Evolutionary conservation across 768 basidiomycete species (phyloP).

Genomic region (Russula emetica): DNA sequence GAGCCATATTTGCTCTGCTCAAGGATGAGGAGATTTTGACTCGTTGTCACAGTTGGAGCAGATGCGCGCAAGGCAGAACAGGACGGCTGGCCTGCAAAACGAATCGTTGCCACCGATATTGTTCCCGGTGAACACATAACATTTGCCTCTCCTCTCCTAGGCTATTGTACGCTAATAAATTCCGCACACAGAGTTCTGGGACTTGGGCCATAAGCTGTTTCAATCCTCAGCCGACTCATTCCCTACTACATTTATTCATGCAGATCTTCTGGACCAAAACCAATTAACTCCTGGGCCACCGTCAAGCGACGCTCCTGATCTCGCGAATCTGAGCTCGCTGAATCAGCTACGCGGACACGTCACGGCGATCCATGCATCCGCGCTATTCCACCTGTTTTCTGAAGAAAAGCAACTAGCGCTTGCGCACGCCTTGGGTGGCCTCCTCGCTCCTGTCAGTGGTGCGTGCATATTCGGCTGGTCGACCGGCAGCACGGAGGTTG

Average conservation of each 20-base stretch:
- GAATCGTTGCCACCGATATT: slow-evolving; percentile 41
- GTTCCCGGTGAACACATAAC: slow-evolving; percentile 32
- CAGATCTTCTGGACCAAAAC: slow-evolving; percentile 44
- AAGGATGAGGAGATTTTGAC: not conserved
- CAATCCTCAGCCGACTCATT: slow-evolving; percentile 47
- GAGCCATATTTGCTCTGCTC: slow-evolving; percentile 23
- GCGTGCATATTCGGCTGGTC: slow-evolving; percentile 48
- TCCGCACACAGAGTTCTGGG: slow-evolving; percentile 49
- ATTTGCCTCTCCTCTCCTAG: not conserved
- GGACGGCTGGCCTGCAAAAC: slow-evolving; percentile 43
- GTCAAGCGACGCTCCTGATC: slow-evolving; percentile 28
- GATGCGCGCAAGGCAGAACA: slow-evolving; percentile 40
- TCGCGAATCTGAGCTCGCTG: slow-evolving; percentile 39
- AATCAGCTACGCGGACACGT: slow-evolving; percentile 45
- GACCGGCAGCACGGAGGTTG: slow-evolving; percentile 35
- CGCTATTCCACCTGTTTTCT: slow-evolving; percentile 49
- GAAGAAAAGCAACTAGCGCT: slow-evolving; percentile 41
- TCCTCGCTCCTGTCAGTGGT: slow-evolving; percentile 43
- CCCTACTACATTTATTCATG: slow-evolving; percentile 51
- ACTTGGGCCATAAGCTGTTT: slow-evolving; percentile 58
- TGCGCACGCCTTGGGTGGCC: slow-evolving; percentile 40
- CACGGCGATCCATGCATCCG: slow-evolving; percentile 46
- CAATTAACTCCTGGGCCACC: slow-evolving; percentile 4
- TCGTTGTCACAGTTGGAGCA: slow-evolving; percentile 35
- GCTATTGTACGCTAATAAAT: not conserved